phyloP scores from a whole-genome alignment of 805 yeast species.

The Pachysolen tannophilus region DNA sequence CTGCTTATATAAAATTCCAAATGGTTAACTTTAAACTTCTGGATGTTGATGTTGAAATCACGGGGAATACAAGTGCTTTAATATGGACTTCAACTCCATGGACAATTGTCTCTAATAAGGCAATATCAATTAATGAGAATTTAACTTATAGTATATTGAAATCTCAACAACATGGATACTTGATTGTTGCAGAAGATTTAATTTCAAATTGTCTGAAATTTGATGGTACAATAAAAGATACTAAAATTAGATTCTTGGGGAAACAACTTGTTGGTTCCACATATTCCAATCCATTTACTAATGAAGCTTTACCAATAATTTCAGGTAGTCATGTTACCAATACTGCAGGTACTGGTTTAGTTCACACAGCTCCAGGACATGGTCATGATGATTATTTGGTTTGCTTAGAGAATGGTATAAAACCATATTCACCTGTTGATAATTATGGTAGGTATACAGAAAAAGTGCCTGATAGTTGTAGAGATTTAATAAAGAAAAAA shows the following conservation, averaged over 20 bases:
- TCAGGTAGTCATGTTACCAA: constrained; percentile 79
- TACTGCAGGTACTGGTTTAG: constrained; percentile 87
- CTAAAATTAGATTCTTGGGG: constrained; percentile 31
- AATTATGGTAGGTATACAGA: constrained; percentile 57
- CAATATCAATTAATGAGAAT: constrained; percentile 61
- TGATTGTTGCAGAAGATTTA: constrained; percentile 53
- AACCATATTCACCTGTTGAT: constrained; percentile 73
- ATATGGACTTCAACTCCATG: constrained; percentile 99
- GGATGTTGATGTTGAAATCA: neutral
- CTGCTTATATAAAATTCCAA: constrained; percentile 67
- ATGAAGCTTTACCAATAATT: constrained; percentile 45
- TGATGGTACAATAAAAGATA: constrained; percentile 9
- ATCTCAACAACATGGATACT: constrained; percentile 23
- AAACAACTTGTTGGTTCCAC: constrained; percentile 25
- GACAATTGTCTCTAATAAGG: constrained; percentile 87
- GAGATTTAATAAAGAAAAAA: constrained; percentile 41
- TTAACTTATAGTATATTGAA: constrained; percentile 43
- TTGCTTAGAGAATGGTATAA: constrained; percentile 50
- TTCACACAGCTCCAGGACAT: constrained; percentile 97
- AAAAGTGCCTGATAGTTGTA: constrained; percentile 40
- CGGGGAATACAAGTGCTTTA: constrained; percentile 23
- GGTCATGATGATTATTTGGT: constrained; percentile 87
- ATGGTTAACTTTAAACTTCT: constrained; percentile 18
- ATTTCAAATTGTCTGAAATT: constrained; percentile 28
- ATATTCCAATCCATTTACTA: constrained; percentile 52